Evolutionary conservation across 2,329 filamentous ascomycete species (phyloP).

Genomic region (Ophiocordyceps sinensis): DNA sequence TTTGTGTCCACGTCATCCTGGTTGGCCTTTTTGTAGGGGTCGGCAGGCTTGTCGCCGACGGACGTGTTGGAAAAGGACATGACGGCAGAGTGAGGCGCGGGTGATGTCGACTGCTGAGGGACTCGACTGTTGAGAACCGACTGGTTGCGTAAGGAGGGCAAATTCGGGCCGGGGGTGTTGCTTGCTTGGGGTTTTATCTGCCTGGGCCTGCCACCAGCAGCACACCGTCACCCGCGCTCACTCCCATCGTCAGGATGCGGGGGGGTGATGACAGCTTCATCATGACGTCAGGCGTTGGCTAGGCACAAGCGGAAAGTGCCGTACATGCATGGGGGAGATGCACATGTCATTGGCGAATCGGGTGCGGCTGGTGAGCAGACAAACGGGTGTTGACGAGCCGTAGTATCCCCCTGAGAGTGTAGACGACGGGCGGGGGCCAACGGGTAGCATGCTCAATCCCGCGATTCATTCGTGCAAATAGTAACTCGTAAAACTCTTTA

Average conservation of each 20-base stretch:
- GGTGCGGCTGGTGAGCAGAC: not conserved
- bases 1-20: conserved; percentile 49
- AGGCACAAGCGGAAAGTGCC: not conserved
- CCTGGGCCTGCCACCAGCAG: not conserved
- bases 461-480: too few relatives aligned
- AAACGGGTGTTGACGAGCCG: not conserved
- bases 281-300: conserved; percentile 3
- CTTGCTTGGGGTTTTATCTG: not conserved
- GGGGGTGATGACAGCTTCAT: conserved; percentile 1
- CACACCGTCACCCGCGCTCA: not conserved
- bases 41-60: conserved; percentile 47
- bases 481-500: too few relatives aligned
- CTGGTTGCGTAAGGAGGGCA: too few relatives aligned
- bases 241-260: not conserved
- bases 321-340: not conserved
- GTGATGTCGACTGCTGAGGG: not conserved
- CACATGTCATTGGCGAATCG: not conserved
- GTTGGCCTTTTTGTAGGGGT: conserved; percentile 69
- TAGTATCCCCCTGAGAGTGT: too few relatives aligned
- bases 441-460: too few relatives aligned
- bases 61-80: conserved; percentile 38
- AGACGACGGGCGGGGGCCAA: too few relatives aligned
- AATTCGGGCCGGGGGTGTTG: not conserved
- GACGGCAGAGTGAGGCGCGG: not conserved
- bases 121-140: too few relatives aligned